These are phyloP conservation scores for Nematodospora anomalae DNA, from an alignment of 1,139 yeast species.

Conservation along the genomic window DNA sequence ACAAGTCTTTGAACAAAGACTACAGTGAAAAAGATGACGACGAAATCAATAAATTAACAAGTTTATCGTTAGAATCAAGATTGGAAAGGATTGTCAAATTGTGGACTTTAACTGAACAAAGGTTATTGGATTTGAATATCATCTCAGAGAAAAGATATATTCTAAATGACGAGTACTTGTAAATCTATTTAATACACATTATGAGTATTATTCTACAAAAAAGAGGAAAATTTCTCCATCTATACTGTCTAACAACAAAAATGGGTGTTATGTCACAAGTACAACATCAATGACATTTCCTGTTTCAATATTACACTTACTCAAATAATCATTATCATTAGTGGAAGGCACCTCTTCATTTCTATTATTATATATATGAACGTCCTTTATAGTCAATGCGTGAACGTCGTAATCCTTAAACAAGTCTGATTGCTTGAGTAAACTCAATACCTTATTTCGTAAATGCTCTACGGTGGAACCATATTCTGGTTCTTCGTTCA, in stretches of 20 bases:
- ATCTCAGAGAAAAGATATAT: slow-evolving; percentile 30
- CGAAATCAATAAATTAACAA: slow-evolving; percentile 25
- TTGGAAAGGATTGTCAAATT: slow-evolving; percentile 56
- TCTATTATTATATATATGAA: slow-evolving; percentile 31
- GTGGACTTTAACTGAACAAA: slow-evolving; percentile 63
- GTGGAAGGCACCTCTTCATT: slow-evolving; percentile 25
- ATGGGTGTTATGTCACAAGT: slow-evolving; percentile 21
- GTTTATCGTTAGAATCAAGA: slow-evolving; percentile 42
- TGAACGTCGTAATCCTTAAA: slow-evolving; percentile 27
- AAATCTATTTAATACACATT: background rate
- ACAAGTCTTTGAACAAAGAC: slow-evolving; percentile 3
- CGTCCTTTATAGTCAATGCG: slow-evolving; percentile 21
- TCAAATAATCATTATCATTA: slow-evolving; percentile 52
- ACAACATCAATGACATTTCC: slow-evolving; percentile 60
- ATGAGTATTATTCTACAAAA: no score
- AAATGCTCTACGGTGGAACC: slow-evolving; percentile 70
- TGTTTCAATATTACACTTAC: slow-evolving; percentile 64
- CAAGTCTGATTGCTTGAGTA: slow-evolving; percentile 54
- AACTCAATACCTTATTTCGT: slow-evolving; percentile 49
- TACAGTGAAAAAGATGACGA: slow-evolving; percentile 24
- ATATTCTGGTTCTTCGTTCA: slow-evolving; percentile 57
- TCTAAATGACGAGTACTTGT: slow-evolving; percentile 16
- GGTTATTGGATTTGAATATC: slow-evolving; percentile 40
- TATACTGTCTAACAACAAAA: no score
- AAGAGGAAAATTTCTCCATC: no score